Evolutionary conservation across 306 rosid genomes (phyloP).

Genomic region (Dicorynia guianensis): DNA sequence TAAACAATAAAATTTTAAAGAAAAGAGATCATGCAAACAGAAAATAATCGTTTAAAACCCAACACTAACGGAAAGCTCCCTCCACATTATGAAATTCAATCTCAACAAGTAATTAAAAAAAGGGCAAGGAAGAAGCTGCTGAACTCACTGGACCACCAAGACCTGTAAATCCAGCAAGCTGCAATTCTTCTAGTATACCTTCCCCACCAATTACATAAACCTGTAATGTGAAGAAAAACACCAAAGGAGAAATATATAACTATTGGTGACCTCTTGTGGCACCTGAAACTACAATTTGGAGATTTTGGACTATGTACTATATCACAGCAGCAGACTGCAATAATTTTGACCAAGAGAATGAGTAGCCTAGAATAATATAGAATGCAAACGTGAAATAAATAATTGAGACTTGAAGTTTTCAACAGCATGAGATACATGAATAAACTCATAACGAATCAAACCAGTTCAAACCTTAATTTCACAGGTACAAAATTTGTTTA

Average conservation of each 20-base stretch:
- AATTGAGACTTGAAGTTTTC: background rate
- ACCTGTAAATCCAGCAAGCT: constrained; percentile 85
- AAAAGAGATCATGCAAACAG: background rate
- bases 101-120: background rate
- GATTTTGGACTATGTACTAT: too few relatives aligned
- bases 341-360: background rate
- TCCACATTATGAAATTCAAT: background rate
- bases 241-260: constrained; percentile 1
- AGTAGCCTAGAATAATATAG: background rate
- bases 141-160: constrained; percentile 91
- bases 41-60: constrained; percentile 9
- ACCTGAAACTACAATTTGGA: background rate
- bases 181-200: constrained; percentile 88
- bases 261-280: background rate
- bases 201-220: constrained; percentile 89
- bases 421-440: background rate
- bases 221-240: constrained; percentile 49
- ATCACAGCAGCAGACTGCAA: too few relatives aligned
- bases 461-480: background rate
- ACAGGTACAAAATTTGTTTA: background rate
- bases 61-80: constrained; percentile 27
- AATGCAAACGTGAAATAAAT: background rate
- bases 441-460: background rate
- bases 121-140: background rate
- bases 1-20: too few relatives aligned